Evolutionary conservation across 2,329 filamentous ascomycete genomes (phyloP), one percentile per base, ranked within the genome.

Genomic region (Cephalotrichum gorgonifer): DNA sequence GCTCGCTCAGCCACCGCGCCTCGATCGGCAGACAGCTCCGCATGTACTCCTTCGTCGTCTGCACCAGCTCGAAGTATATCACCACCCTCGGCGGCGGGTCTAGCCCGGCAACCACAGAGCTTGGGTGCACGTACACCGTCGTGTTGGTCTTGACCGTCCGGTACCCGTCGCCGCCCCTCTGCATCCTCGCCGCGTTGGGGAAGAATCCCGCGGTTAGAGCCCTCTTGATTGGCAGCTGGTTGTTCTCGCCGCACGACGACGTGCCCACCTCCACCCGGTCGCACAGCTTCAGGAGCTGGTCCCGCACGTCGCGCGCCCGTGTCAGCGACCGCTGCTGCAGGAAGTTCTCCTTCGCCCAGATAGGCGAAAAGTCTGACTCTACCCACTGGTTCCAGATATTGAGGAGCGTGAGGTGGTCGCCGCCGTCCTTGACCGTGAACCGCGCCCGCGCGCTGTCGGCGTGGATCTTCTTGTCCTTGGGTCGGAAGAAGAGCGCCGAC

Each of bases 381-480:
- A 90, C 87, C 86, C 89, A 98, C 63, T 95, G 87, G 58, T 93
- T 91, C 82, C 85, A 98, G 57, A 98, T 85, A 60, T 95, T 95
- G 44, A 97, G 79, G 2, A 95, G 77, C 0, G 88, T 89, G 5
- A 93, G 63, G 58, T 95, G 87, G 62, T 98, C 93, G 39, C 93
- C 93, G 43, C 50, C 50, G 17, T 62, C 89, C 57, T 88, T 88
- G 62, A 91, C 74, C 0, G 88, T 95, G 67, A 97, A 97, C 2
- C 91, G 81, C 31, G 85, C 84, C 14, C 89, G 82, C 0, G 93
- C 93, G 53, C 86, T 88, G 64, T 98, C 91, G 12, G 93, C 93
- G 60, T 96, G 88, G 26, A 96, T 85, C 64, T 95, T 95, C 73
- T 97, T 96, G 68, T 98, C 90, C 62, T 96, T 95, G 20, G 93